Evolutionary conservation across 495 filamentous ascomycete genomes (phyloP), one percentile per base, ranked within the genome.

Genomic region (Penicillium samsonianum): DNA sequence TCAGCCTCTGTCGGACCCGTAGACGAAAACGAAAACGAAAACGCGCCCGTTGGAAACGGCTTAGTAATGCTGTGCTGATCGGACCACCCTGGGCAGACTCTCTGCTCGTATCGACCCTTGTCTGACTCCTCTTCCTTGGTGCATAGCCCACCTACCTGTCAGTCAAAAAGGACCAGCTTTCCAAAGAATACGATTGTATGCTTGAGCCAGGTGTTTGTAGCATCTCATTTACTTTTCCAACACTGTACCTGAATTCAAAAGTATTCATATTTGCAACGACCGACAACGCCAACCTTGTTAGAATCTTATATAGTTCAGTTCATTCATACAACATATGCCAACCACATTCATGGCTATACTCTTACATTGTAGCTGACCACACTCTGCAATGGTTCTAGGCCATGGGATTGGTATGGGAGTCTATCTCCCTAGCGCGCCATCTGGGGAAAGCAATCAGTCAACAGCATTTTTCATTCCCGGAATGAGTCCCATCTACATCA

Each of bases 71-170:
- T 54, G 6, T 44, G 28, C 41, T 45, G 20, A 54, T 46, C 51
- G 23, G 17, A 31, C 48, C 23, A 6, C n/a, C n/a, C n/a, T n/a
- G n/a, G 8, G 20, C 16, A 10, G 1, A 22, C 9, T 9, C 16
- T 14, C 11, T 20, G 10, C 46, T 50, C 30, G 28, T 50, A 50
- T 23, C 6, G 5, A 55, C 20, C 17, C 42, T 41, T 9, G 12
- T 46, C 43, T 47, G 30, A 46, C 26, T 44, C 40, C 20, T 30
- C 28, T 38, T 17, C 28, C 5, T 20, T 6, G 5, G 0, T 55
- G 33, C 53, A 55, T 43, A 55, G 53, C 53, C 52, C 52, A 38
- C 52, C 42, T 38, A 3, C 4, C 17, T 17, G n/a, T 45, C 31
- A n/a, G 25, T 28, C 31, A 55, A 47, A 46, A 55, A 33, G 19